Evolutionary conservation across 805 yeast genomes (phyloP).

Genomic region (Lipomyces yamanashiensis): DNA sequence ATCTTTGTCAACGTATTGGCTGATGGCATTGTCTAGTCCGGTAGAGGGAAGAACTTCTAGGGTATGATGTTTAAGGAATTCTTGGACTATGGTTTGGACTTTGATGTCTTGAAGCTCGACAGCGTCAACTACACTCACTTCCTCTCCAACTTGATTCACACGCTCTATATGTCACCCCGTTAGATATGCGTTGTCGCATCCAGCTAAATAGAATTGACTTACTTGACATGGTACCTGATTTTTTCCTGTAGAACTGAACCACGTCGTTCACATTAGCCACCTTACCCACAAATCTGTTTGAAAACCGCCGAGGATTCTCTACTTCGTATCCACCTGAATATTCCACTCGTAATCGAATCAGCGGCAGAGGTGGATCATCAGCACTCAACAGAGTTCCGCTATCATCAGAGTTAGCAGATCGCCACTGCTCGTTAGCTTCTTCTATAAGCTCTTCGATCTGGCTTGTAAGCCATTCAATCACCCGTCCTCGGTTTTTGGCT

Average conservation of each 20-base stretch:
- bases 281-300: slow-evolving; percentile 84
- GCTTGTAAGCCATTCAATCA: slow-evolving; percentile 60
- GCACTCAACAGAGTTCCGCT: slow-evolving; percentile 40
- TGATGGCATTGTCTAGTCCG: slow-evolving; percentile 75
- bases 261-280: slow-evolving; percentile 93
- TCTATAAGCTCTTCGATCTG: slow-evolving; percentile 71
- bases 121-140: slow-evolving; percentile 35
- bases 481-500: slow-evolving; percentile 61
- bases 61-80: slow-evolving; percentile 63
- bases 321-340: slow-evolving; percentile 90
- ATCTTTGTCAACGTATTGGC: slow-evolving; percentile 76
- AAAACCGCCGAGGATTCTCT: slow-evolving; percentile 86
- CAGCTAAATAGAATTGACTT: slow-evolving; percentile 6
- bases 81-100: slow-evolving; percentile 66
- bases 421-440: slow-evolving; percentile 60
- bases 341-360: slow-evolving; percentile 78
- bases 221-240: slow-evolving; percentile 41
- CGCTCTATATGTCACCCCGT: slow-evolving; percentile 5
- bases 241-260: slow-evolving; percentile 66
- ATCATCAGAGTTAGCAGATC: slow-evolving; percentile 40
- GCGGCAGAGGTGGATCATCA: slow-evolving; percentile 71
- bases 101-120: slow-evolving; percentile 51
- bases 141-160: slow-evolving; percentile 22
- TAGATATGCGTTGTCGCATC: not conserved
- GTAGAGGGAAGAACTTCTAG: slow-evolving; percentile 72